Conservation (phyloP, 1,139 yeast species). For the Kurtzmaniella quercitrusa region DNA sequence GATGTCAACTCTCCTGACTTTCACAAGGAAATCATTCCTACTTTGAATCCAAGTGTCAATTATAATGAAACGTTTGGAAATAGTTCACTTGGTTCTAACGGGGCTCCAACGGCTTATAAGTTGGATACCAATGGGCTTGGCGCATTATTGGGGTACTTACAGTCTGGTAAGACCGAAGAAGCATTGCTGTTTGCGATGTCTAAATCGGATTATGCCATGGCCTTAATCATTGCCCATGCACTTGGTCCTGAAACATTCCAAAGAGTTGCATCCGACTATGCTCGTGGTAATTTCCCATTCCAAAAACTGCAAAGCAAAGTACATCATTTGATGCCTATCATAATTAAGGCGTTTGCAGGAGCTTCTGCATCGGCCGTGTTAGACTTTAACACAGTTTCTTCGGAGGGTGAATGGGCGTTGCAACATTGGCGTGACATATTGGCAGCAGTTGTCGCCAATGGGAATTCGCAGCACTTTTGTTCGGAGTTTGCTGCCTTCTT, state of each 20-base stretch:
- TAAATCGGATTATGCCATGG: slow-evolving; percentile 73
- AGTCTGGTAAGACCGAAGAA: slow-evolving; percentile 59
- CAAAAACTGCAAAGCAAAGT: slow-evolving; percentile 41
- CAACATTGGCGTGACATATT: slow-evolving; percentile 50
- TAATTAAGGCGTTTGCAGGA: slow-evolving; percentile 65
- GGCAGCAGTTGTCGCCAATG: slow-evolving; percentile 41
- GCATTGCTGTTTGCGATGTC: slow-evolving; percentile 64
- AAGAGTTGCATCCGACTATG: slow-evolving; percentile 46
- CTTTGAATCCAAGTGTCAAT: slow-evolving; percentile 34
- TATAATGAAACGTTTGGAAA: slow-evolving; percentile 19
- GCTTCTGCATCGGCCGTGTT: slow-evolving; percentile 51
- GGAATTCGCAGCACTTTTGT: slow-evolving; percentile 38
- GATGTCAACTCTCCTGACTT: slow-evolving; percentile 24
- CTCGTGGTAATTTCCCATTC: slow-evolving; percentile 32
- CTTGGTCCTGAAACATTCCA: slow-evolving; percentile 62
- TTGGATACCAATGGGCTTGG: slow-evolving; percentile 35
- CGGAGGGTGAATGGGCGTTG: slow-evolving; percentile 47
- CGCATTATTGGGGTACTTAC: slow-evolving; percentile 37
- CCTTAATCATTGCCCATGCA: slow-evolving; percentile 65
- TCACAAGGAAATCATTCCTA: slow-evolving; percentile 21
- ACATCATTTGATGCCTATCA: slow-evolving; percentile 53
- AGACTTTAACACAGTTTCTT: slow-evolving; percentile 37
- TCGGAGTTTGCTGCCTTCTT: slow-evolving; percentile 50
- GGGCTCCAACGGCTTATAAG: slow-evolving; percentile 23
- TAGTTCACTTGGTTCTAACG: slow-evolving; percentile 10